Base-by-base conservation (phyloP, 345 rosid genomes). In the Rubroshorea leprosula region DNA sequence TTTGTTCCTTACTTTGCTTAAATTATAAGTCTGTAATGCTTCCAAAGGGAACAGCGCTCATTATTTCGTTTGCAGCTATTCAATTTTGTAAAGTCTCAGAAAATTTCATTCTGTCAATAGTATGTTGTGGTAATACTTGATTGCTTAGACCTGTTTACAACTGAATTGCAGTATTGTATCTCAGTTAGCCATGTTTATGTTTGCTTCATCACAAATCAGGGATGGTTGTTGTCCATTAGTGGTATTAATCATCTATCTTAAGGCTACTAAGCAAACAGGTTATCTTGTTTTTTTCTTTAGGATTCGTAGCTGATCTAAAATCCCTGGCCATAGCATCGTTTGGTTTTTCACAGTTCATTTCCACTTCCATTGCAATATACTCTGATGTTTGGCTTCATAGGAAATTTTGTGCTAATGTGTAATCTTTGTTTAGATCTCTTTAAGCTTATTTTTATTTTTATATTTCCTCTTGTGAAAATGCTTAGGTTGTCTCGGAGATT, bases 1-100 rank as follows among this genome's bases (percentile, higher is more conserved):
- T 58, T 63, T 59, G 55, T 67, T 72, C 45, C 51, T 53, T 59
- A 19, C 16, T 24, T 23, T 49, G 25, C 57, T 58, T 29, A 27
- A 22, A 18, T 54, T 43, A 12, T 49, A 31, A 46, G 17, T 41
- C 39, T 46, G 60, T 41, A 60, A 55, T 49, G 51, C 52, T 49
- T 63, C 58, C 15, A 9, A n/a, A 23, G 27, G n/a, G 57, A 49
- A 39, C 38, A 54, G 39, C n/a, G 22, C 25, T 35, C 27, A 14
- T 51, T 23, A 14, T 29, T 23, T 9, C 9, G 15, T 39, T 13
- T 25, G 51, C 35, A 29, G 39, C 44, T 47, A 10, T 23, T 31
- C 47, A 35, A 14, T 24, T 56, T 57, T 51, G 60, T 55, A 62
- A 15, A 5, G 50, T 47, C 24, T 54, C 7, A 14, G 19, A 20